Conservation (phyloP, 805 yeast species). For the Starmerella scarabaei region DNA sequence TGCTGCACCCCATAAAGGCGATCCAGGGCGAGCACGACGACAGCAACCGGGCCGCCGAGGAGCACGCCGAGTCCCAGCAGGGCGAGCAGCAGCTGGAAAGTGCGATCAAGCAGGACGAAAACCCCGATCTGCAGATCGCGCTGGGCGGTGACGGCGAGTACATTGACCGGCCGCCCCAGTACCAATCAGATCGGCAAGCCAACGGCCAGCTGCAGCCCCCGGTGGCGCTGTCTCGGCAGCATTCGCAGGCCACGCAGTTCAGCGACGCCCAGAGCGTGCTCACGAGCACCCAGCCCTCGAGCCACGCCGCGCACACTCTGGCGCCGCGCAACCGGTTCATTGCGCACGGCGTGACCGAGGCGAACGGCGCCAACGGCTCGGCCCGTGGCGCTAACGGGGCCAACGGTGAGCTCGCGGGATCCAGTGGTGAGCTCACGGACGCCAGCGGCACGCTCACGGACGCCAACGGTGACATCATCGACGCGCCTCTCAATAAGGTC, state of each 20-base stretch:
- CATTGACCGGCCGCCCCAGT: too few relatives aligned
- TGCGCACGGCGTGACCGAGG: background rate
- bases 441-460: background rate
- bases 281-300: slow-evolving; percentile 11
- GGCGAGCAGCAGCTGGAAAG: background rate
- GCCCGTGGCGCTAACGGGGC: background rate
- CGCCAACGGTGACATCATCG: background rate
- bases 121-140: background rate
- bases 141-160: too few relatives aligned
- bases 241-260: background rate
- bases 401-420: background rate
- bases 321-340: slow-evolving; percentile 13
- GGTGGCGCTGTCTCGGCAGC: background rate
- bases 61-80: background rate
- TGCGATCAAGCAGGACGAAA: background rate
- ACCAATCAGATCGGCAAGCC: too few relatives aligned
- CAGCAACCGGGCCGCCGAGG: background rate
- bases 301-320: slow-evolving; percentile 10
- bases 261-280: background rate
- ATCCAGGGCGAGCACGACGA: background rate
- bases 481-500: background rate
- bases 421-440: background rate
- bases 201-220: too few relatives aligned
- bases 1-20: background rate
- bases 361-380: background rate